These are phyloP conservation scores for Brachypodium distachyon DNA, from an alignment of 202 grass and related monocot genomes.

Conservation along the genomic window DNA sequence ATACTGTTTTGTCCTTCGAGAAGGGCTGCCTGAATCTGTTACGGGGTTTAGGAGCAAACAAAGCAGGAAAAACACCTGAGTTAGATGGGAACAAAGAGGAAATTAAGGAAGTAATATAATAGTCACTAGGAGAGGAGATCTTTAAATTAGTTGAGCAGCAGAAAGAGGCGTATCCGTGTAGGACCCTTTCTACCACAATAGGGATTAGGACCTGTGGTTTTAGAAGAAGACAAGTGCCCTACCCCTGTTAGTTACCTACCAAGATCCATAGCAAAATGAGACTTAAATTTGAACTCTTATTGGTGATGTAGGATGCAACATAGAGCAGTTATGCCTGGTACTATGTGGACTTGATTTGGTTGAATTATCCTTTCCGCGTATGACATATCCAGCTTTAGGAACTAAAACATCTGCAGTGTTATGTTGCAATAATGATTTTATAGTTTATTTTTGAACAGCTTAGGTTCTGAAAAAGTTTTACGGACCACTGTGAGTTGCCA, in stretches of 20 bases:
- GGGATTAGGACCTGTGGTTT: neutral
- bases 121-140: neutral
- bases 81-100: neutral
- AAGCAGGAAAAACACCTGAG: neutral
- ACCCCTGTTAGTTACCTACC: neutral
- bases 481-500: neutral
- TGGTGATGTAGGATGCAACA: neutral
- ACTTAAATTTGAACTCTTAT: neutral
- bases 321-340: neutral
- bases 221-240: neutral
- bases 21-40: neutral
- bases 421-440: neutral
- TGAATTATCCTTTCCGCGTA: neutral
- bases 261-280: neutral
- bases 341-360: neutral
- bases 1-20: neutral
- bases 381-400: constrained; percentile 1
- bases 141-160: neutral
- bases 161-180: neutral
- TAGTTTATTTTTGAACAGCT: neutral
- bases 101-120: neutral
- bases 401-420: neutral
- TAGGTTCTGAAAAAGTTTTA: neutral
- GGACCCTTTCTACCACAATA: neutral
- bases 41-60: neutral